Percentiles rank a stretch among this genome's conserved stretches.
Conservation (phyloP, 441 rosid species). For the Breynia disticha region DNA sequence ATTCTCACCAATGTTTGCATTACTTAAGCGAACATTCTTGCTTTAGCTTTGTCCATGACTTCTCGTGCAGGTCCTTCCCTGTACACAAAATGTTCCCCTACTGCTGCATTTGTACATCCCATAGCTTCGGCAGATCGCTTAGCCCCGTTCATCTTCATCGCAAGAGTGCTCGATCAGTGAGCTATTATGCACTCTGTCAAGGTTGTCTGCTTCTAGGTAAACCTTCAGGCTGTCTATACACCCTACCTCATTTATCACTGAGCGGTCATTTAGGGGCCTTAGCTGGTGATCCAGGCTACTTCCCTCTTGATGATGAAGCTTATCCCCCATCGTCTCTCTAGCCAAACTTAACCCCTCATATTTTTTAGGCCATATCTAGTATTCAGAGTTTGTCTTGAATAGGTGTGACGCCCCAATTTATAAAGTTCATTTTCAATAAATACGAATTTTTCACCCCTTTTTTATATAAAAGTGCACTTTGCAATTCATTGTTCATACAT, state of each 20-base stretch:
- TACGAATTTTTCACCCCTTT: no score
- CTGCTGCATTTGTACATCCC: conserved; percentile 18
- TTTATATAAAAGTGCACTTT: no score
- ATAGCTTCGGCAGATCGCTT: conserved; percentile 11
- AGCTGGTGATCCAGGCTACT: background rate
- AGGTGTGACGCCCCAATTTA: no score
- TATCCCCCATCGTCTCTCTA: no score
- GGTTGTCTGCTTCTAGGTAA: conserved; percentile 12
- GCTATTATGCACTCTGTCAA: conserved; percentile 8
- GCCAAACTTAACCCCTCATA: no score
- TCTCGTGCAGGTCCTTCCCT: conserved; percentile 4
- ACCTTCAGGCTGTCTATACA: conserved; percentile 5
- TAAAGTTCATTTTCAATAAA: no score
- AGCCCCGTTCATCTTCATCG: conserved; percentile 10
- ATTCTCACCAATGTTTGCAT: conserved; percentile 9
- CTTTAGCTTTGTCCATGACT: background rate
- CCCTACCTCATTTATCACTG: conserved; percentile 9
- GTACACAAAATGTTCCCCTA: conserved; percentile 12
- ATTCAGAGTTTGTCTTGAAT: no score
- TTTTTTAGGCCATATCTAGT: no score
- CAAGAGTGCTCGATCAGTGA: conserved; percentile 2
- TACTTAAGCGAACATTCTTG: conserved; percentile 9
- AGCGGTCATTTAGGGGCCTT: no score
- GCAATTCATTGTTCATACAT: no score
- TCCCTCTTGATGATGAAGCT: background rate